phyloP scores from a whole-genome alignment of 768 basidiomycete species.

The Clavaria fumosa region DNA sequence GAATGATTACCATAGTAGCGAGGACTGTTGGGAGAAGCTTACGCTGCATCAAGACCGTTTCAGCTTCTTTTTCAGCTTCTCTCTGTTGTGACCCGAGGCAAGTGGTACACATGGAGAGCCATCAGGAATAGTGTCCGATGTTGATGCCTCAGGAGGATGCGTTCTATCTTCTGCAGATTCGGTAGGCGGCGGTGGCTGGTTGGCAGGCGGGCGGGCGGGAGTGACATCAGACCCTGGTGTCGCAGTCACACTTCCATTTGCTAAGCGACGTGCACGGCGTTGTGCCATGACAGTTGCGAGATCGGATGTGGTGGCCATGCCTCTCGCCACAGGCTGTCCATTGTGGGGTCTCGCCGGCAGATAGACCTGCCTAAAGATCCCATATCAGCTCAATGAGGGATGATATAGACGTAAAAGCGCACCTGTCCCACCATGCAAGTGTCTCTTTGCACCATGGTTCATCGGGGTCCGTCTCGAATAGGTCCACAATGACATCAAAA shows the following conservation, averaged over 20 bases:
- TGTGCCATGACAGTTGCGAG: neutral
- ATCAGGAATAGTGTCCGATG: neutral
- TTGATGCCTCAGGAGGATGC: neutral
- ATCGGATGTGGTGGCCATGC: neutral
- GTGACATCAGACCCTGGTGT: neutral
- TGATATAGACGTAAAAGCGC: neutral
- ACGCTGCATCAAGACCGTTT: too few species aligned
- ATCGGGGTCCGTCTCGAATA: conserved; percentile 5
- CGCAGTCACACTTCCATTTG: neutral
- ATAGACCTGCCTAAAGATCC: neutral
- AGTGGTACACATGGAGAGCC: too few species aligned
- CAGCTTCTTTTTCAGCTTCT: too few species aligned
- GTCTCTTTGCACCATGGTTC: conserved; percentile 6
- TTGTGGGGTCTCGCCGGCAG: neutral
- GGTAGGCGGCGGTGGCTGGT: neutral
- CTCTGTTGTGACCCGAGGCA: too few species aligned
- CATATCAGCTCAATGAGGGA: neutral
- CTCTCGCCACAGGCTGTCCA: neutral
- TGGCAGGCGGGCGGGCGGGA: too few species aligned
- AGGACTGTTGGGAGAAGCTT: too few species aligned
- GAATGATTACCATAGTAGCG: too few species aligned
- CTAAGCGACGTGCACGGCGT: neutral
- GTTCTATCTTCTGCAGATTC: neutral
- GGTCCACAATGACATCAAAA: conserved; percentile 1
- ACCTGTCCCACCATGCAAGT: conserved; percentile 8